Base-by-base conservation (phyloP, 306 rosid genomes). In the Vigna angularis region DNA sequence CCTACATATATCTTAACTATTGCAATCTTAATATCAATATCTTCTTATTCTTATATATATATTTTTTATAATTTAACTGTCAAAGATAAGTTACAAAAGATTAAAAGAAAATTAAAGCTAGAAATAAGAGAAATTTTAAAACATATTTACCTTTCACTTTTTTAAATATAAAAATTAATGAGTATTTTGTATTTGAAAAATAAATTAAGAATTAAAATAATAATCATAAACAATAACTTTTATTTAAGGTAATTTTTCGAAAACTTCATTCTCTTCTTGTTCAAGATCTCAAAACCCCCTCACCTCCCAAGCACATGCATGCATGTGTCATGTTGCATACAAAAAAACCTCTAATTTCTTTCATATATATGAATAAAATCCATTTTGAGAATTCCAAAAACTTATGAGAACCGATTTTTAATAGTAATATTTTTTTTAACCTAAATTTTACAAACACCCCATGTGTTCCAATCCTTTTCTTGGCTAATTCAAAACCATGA, bases 271-370 rank as follows among this genome's bases (percentile, higher is more conserved):
- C 45, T 40, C 45, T 38, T 38, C 44, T n/a, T 80, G 24, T 76
- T 20, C 20, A 52, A 68, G 79, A 81, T 84, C 85, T 75, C 78
- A 80, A 63, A 80, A 63, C n/a, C 20, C 67, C 18, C 38, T 36
- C 50, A 71, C 61, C 73, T 22, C 22, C 47, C 79, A 20, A 38
- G 38, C 38, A 40, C 38, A 52, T 61, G 57, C 10, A 57, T 57
- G 16, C 30, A 13, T 71, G 78, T 30, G 76, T 32, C 80, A 79
- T 11, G 12, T 24, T 17, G 2, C 7, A 55, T 55, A 13, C 32
- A 30, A 58, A 5, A 40, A 9, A 42, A 42, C 9, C 59, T 26
- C 28, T 40, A 57, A 64, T 64, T 61, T 82, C 81, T 61, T 79
- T 65, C 72, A 59, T 59, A 52, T 71, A 52, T 71, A 59, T 13